These are phyloP conservation scores for Verticillium zaregamsianum DNA, from an alignment of 2,329 filamentous ascomycete genomes.

Conservation along the genomic window DNA sequence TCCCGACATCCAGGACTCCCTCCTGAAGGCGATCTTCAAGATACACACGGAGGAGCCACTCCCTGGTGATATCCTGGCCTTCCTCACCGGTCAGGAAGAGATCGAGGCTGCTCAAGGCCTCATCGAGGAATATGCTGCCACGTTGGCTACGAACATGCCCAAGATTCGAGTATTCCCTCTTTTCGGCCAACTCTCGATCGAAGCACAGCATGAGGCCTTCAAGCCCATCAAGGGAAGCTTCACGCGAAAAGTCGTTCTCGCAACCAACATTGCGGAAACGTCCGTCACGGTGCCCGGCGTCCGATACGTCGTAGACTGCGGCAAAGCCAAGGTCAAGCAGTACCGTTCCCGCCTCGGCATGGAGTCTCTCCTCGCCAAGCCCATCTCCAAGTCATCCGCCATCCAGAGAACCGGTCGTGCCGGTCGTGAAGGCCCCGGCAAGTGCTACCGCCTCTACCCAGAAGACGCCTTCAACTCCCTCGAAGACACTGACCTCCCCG, in stretches of 20 bases:
- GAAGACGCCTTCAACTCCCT: conserved; percentile 68
- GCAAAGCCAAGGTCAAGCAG: conserved; percentile 91
- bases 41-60: conserved; percentile 84
- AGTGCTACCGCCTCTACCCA: conserved; percentile 87
- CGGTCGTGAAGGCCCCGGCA: conserved; percentile 84
- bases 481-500: conserved; percentile 72
- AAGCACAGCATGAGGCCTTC: conserved; percentile 84
- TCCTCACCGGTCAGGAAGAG: conserved; percentile 88
- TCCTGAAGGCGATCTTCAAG: conserved; percentile 78
- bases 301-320: conserved; percentile 84
- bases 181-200: conserved; percentile 84
- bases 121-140: conserved; percentile 73
- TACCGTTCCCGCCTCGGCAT: conserved; percentile 81
- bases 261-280: conserved; percentile 98
- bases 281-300: conserved; percentile 95
- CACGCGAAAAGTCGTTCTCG: conserved; percentile 84
- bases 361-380: conserved; percentile 84
- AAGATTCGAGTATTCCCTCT: conserved; percentile 71
- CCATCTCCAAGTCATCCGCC: conserved; percentile 89
- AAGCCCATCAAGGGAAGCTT: conserved; percentile 63
- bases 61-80: conserved; percentile 91
- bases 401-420: conserved; percentile 89
- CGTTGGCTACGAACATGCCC: conserved; percentile 70
- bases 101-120: conserved; percentile 79
- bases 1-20: conserved; percentile 75